These are phyloP conservation scores for Beauveria sp. DNA, from an alignment of 2,329 filamentous ascomycete species.

Conservation along the genomic window DNA sequence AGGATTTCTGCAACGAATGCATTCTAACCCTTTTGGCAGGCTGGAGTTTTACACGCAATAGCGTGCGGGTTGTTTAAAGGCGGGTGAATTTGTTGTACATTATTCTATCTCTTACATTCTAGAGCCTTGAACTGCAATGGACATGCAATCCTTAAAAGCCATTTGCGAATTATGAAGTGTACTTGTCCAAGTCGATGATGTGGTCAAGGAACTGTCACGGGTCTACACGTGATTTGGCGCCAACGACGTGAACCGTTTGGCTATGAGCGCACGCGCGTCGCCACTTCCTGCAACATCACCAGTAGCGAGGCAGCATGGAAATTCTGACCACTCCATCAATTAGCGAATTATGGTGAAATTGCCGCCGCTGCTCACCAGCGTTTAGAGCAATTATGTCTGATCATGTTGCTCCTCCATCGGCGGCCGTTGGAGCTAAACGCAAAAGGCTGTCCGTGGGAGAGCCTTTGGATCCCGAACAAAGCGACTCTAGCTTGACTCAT, in stretches of 20 bases:
- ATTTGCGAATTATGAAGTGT: background rate
- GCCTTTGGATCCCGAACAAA: background rate
- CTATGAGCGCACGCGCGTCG: background rate
- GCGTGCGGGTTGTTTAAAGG: background rate
- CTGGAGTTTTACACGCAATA: slow-evolving; percentile 8
- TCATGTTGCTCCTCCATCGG: background rate
- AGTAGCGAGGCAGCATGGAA: background rate
- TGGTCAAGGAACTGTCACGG: background rate
- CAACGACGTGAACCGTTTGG: background rate
- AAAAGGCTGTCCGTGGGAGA: background rate
- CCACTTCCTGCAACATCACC: background rate
- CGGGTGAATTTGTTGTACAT: slow-evolving; percentile 9
- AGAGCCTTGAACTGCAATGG: background rate
- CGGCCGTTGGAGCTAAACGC: background rate
- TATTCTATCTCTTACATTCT: slow-evolving; percentile 1
- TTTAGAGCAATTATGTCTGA: background rate
- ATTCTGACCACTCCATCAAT: background rate
- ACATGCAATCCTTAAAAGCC: background rate
- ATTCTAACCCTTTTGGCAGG: slow-evolving; percentile 7
- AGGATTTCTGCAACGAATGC: slow-evolving; percentile 1
- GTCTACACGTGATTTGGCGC: slow-evolving; percentile 12
- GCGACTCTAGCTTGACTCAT: background rate
- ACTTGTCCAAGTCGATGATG: background rate
- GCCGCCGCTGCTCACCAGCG: background rate
- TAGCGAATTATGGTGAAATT: background rate